Evolutionary conservation across 495 filamentous ascomycete genomes (phyloP).

Genomic region (Aspergillus baeticus): DNA sequence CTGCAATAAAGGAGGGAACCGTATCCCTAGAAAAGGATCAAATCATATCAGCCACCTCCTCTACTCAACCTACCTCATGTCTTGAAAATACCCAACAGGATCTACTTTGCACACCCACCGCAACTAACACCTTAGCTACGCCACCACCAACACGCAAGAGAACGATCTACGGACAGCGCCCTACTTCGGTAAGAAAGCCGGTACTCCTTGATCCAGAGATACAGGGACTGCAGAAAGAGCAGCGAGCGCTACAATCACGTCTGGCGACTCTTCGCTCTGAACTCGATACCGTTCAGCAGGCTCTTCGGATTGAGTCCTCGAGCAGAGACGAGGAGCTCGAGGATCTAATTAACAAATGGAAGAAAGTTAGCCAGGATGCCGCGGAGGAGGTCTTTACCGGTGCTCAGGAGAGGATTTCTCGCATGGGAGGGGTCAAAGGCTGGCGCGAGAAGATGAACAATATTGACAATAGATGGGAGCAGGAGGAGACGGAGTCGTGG

Average conservation of each 20-base stretch:
- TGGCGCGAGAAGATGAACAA: constrained; percentile 50
- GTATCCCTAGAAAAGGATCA: constrained; percentile 11
- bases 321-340: constrained; percentile 47
- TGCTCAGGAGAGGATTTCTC: constrained; percentile 40
- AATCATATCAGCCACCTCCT: constrained; percentile 3
- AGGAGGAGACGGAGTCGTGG: constrained; percentile 27
- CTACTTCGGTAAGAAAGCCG: constrained; percentile 12
- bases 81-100: not conserved
- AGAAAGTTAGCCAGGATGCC: constrained; percentile 42
- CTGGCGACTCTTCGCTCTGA: constrained; percentile 34
- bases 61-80: not conserved
- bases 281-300: constrained; percentile 51
- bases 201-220: constrained; percentile 20
- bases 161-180: not conserved
- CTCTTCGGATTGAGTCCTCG: constrained; percentile 46
- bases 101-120: not conserved
- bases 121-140: constrained; percentile 6
- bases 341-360: constrained; percentile 49
- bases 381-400: constrained; percentile 51
- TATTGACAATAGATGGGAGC: constrained; percentile 32
- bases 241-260: constrained; percentile 30
- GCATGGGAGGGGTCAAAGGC: constrained; percentile 57
- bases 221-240: constrained; percentile 14
- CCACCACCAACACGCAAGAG: constrained; percentile 12
- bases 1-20: constrained; percentile 11